phyloP scores from a whole-genome alignment of 148 eudicot genomes.

The Beta vulgaris region DNA sequence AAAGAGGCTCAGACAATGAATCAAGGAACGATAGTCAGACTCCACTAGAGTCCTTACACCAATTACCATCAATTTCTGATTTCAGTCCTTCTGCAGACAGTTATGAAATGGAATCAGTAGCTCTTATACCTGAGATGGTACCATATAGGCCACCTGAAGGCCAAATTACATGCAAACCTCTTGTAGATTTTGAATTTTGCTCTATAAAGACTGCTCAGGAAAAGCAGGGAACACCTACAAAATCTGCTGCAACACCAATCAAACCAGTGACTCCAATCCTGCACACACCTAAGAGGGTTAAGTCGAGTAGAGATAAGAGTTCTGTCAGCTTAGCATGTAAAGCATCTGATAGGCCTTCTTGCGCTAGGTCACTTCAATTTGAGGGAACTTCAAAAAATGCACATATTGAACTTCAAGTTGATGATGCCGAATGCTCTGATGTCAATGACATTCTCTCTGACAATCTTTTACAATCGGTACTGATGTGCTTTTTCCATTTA shows the following conservation, averaged over 20 bases:
- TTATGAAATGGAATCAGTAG: constrained; percentile 1
- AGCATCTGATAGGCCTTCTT: constrained; percentile 41
- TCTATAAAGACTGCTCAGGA: neutral
- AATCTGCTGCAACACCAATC: constrained; percentile 21
- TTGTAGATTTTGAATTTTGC: neutral
- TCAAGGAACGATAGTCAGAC: constrained; percentile 16
- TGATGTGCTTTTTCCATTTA: neutral
- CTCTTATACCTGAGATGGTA: neutral
- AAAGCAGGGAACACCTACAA: constrained; percentile 42
- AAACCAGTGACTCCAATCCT: constrained; percentile 43
- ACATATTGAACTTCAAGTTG: constrained; percentile 36
- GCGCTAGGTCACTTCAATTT: constrained; percentile 61
- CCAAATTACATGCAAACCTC: constrained; percentile 30
- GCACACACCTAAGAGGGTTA: constrained; percentile 49
- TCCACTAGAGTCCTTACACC: constrained; percentile 3
- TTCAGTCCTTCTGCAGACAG: neutral
- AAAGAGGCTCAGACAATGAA: constrained; percentile 9
- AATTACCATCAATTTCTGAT: neutral
- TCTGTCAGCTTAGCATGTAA: constrained; percentile 31
- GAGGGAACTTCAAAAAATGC: constrained; percentile 44
- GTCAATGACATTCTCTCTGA: constrained; percentile 60
- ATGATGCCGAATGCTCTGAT: constrained; percentile 35
- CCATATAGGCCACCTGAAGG: constrained; percentile 23
- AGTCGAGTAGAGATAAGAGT: constrained; percentile 47
- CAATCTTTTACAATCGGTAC: constrained; percentile 63